These are phyloP conservation scores for Wickerhamiella spandovensis DNA, from an alignment of 805 yeast species.

Conservation along the genomic window DNA sequence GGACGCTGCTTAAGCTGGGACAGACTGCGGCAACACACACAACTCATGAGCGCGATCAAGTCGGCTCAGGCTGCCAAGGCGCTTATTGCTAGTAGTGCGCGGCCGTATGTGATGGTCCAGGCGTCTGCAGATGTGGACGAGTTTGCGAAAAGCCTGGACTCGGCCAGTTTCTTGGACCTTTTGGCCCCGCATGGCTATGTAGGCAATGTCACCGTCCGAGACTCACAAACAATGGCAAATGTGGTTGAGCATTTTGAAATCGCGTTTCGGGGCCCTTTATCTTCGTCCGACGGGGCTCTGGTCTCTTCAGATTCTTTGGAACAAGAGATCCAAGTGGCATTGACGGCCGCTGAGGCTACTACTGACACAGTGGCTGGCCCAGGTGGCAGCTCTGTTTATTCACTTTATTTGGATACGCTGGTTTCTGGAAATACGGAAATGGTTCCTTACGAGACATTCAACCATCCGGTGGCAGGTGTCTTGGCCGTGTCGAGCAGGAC, in stretches of 20 bases:
- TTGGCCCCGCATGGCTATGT: slow-evolving; percentile 41
- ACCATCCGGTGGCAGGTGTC: slow-evolving; percentile 72
- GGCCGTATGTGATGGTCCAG: background rate
- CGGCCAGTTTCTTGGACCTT: slow-evolving; percentile 32
- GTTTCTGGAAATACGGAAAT: background rate
- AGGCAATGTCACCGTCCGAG: slow-evolving; percentile 35
- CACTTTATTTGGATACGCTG: background rate
- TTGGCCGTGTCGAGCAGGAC: slow-evolving; percentile 50
- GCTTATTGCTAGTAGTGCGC: background rate
- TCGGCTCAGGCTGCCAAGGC: background rate
- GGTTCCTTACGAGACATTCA: slow-evolving; percentile 63
- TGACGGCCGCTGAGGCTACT: background rate
- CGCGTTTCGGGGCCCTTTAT: background rate
- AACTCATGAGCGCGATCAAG: background rate
- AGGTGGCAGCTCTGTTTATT: background rate
- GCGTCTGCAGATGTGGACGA: slow-evolving; percentile 34
- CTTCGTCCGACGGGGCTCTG: background rate
- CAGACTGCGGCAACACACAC: too few relatives aligned
- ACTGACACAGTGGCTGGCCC: background rate
- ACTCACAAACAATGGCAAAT: slow-evolving; percentile 38
- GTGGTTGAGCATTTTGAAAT: slow-evolving; percentile 40
- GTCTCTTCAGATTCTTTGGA: background rate
- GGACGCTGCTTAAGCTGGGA: too few relatives aligned
- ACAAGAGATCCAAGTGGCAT: background rate
- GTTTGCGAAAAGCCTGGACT: slow-evolving; percentile 29